Conservation (phyloP, 768 basidiomycete genomes). For the Boletus huronensis region DNA sequence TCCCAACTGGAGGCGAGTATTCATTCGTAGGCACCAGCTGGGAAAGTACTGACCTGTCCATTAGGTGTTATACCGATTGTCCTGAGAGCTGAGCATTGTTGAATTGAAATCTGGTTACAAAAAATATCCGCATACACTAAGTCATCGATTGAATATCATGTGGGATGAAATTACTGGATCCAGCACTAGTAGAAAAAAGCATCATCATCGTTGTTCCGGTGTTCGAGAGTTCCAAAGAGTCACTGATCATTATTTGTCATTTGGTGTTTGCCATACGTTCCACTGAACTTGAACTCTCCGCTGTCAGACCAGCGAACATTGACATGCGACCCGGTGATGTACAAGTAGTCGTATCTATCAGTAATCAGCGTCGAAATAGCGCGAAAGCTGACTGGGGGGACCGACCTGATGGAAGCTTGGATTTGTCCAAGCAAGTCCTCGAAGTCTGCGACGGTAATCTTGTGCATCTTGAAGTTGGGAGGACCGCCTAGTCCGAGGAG, state of each 20-base stretch:
- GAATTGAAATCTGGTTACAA: slow-evolving; percentile 5
- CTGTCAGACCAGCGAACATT: slow-evolving; percentile 45
- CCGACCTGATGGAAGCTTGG: slow-evolving; percentile 36
- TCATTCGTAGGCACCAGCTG: not conserved
- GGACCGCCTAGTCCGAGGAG: slow-evolving; percentile 42
- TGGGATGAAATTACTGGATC: not conserved
- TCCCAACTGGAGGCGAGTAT: slow-evolving; percentile 67
- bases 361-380: not conserved
- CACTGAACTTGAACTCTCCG: slow-evolving; percentile 58
- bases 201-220: not conserved
- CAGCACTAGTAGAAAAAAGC: not conserved
- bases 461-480: slow-evolving; percentile 50
- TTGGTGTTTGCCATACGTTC: slow-evolving; percentile 38
- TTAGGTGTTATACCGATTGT: slow-evolving; percentile 28
- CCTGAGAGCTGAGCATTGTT: slow-evolving; percentile 14
- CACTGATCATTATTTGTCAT: not conserved
- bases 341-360: slow-evolving; percentile 38
- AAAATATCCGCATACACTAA: not conserved
- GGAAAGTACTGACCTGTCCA: not conserved
- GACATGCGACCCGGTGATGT: slow-evolving; percentile 39
- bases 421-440: slow-evolving; percentile 34
- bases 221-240: not conserved
- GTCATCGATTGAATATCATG: not conserved
- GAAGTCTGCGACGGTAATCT: slow-evolving; percentile 37
- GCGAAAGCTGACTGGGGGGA: not conserved